Evolutionary conservation across 495 filamentous ascomycete genomes (phyloP), one percentile per base, ranked within the genome.

Genomic region (Daldinia vernicosa): DNA sequence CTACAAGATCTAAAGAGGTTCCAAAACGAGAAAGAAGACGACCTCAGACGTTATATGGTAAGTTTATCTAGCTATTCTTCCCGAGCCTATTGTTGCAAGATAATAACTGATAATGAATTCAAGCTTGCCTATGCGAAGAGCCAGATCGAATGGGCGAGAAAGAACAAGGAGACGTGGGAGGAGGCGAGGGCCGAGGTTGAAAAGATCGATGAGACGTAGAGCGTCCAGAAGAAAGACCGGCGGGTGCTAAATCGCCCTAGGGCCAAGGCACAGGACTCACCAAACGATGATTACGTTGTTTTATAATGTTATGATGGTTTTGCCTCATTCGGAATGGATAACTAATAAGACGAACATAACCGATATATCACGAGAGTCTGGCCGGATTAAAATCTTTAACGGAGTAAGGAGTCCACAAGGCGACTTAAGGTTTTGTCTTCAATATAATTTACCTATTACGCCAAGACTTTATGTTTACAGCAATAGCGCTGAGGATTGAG

Each of bases 131-230:
- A 97, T 76, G 95, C 95, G 11, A 91, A 89, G 75, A 94, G 91
- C 77, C 95, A 99, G 77, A 90, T 99, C 63, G 93, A 98, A 78
- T 99, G 95, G 95, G 96, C 95, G n/a, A 93, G 90, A 78, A 95
- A 95, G 83, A 98, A 94, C 74, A 89, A 95, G 72, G 94, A 97
- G 75, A 93, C 93, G 3, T 99, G 95, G 95, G 93, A 94, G 73
- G 94, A 98, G 77, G 95, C 95, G 3, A 93, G 88, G 74, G 90
- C 89, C n/a, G 95, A 98, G 75, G 91, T 97, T 56, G 88, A 90
- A 62, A 97, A 97, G 84, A 98, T 98, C 72, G 84, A 86, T 43
- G 84, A 88, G 71, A 78, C 76, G 35, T 82, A 76, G 66, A 52
- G 32, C 40, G 65, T 52, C 57, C 35, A 39, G 28, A 52, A 11